phyloP scores from a whole-genome alignment of 2,329 filamentous ascomycete species.

The Xylariaceae sp. region DNA sequence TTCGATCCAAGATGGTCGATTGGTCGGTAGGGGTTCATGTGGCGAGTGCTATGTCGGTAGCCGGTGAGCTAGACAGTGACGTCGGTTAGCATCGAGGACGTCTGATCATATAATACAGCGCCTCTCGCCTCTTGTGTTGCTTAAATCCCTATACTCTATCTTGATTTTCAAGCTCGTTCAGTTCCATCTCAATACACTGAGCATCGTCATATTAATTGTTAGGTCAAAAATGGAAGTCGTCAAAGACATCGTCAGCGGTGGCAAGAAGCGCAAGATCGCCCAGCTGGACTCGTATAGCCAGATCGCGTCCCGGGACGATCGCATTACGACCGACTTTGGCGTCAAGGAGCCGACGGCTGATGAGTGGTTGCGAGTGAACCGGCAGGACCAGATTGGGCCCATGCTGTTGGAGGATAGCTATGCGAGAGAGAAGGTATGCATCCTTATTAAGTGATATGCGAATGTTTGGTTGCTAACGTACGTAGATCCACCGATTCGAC shows the following conservation, averaged over 20 bases:
- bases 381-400: constrained; percentile 57
- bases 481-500: constrained; percentile 62
- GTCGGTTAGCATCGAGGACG: not conserved
- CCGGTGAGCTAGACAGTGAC: not conserved
- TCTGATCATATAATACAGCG: not conserved
- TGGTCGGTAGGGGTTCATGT: not conserved
- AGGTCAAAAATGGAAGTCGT: constrained; percentile 31
- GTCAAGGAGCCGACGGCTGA: constrained; percentile 69
- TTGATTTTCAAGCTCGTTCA: too few species aligned
- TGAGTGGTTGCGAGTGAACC: constrained; percentile 66
- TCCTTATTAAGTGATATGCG: too few species aligned
- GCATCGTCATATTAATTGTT: too few species aligned
- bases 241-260: constrained; percentile 38
- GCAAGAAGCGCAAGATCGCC: constrained; percentile 49
- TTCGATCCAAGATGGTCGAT: not conserved
- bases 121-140: not conserved
- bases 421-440: constrained; percentile 61
- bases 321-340: constrained; percentile 73
- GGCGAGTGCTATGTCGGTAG: not conserved
- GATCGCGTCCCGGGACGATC: constrained; percentile 51
- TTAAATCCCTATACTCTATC: too few species aligned
- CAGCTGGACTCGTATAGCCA: constrained; percentile 57
- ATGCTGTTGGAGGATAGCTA: constrained; percentile 68
- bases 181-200: too few species aligned
- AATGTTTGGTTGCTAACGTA: not conserved